These are phyloP conservation scores for Aspergillus melleus DNA, from an alignment of 2,329 filamentous ascomycete genomes.

Conservation along the genomic window DNA sequence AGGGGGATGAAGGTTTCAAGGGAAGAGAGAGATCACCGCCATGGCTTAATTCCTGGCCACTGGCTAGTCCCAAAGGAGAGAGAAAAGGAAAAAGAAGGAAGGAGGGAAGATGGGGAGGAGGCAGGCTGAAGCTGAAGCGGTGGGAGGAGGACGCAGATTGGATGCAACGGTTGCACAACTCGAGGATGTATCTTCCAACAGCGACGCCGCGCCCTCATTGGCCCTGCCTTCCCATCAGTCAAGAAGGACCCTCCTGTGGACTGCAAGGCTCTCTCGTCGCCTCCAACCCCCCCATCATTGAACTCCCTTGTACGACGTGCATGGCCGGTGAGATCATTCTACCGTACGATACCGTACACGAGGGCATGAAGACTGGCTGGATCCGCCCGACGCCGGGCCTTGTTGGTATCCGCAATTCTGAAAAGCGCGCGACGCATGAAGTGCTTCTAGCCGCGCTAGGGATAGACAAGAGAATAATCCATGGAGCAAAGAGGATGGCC, in stretches of 20 bases:
- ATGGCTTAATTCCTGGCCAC: constrained; percentile 3
- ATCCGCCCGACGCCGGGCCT: neutral
- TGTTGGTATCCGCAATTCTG: constrained; percentile 5
- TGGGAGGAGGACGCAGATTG: constrained; percentile 17
- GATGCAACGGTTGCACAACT: constrained; percentile 17
- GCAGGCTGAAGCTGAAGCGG: constrained; percentile 7
- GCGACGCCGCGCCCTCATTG: constrained; percentile 12
- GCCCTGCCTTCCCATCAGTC: constrained; percentile 7
- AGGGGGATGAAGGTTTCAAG: neutral
- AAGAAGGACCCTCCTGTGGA: constrained; percentile 8
- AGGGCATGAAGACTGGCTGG: constrained; percentile 3
- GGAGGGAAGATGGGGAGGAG: neutral
- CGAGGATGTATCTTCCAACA: constrained; percentile 11
- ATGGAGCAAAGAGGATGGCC: neutral
- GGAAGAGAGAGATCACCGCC: neutral
- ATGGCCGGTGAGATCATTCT: constrained; percentile 3
- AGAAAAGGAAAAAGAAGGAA: neutral
- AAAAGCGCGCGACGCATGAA: neutral
- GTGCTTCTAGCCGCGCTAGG: constrained; percentile 1
- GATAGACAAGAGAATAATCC: neutral
- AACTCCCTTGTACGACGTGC: constrained; percentile 25
- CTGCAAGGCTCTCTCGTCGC: constrained; percentile 9
- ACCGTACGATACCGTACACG: neutral
- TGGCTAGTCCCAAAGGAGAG: neutral
- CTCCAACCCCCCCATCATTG: constrained; percentile 4